phyloP scores from a whole-genome alignment of 202 grass and related monocot species.

The Zizania palustris region DNA sequence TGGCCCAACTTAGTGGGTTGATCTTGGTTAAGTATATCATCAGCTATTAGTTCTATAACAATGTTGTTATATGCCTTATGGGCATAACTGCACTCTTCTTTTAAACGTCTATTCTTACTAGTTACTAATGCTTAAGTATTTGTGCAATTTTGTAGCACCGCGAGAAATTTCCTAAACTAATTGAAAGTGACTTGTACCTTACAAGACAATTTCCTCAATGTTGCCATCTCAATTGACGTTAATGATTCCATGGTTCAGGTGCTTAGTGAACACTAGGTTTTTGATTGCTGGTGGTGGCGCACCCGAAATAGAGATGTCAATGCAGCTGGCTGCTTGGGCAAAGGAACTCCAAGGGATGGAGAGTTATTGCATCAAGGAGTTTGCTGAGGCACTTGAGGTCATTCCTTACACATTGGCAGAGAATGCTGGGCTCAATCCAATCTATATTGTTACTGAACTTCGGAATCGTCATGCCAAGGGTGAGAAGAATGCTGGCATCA shows the following conservation, averaged over 20 bases:
- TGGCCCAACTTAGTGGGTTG: neutral
- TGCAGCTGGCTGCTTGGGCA: conserved; percentile 72
- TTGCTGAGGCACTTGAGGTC: conserved; percentile 83
- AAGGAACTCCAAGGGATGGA: conserved; percentile 88
- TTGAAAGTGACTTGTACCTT: neutral
- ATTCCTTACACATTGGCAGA: conserved; percentile 86
- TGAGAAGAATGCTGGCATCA: conserved; percentile 75
- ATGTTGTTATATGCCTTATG: neutral
- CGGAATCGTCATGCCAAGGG: conserved; percentile 75
- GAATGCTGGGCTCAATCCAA: conserved; percentile 83
- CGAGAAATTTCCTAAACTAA: neutral
- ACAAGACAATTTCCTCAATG: neutral
- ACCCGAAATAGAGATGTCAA: conserved; percentile 88
- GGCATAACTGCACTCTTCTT: neutral
- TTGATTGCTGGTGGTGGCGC: conserved; percentile 88
- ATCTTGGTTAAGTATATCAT: neutral
- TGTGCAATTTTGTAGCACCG: neutral
- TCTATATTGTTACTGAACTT: conserved; percentile 75
- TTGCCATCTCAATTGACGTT: neutral
- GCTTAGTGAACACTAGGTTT: conserved; percentile 84
- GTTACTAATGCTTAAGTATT: neutral
- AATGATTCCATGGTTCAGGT: conserved; percentile 42
- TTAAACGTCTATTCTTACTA: neutral
- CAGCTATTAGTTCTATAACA: neutral
- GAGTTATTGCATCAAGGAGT: conserved; percentile 90